phyloP scores from a whole-genome alignment of 306 rosid genomes.

The Gastrolobium villosum region DNA sequence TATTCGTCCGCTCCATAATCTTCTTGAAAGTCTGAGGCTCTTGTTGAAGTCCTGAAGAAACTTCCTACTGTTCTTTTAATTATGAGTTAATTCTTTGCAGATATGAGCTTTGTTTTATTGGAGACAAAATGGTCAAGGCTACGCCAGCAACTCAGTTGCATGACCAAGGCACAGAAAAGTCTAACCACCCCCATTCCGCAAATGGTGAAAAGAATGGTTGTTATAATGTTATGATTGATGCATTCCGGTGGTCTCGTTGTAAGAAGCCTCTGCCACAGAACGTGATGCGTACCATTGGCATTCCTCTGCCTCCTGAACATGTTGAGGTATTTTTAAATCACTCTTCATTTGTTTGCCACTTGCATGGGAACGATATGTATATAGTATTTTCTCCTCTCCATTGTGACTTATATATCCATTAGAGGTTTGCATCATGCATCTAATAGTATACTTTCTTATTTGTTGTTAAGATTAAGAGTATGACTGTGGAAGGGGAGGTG shows the following conservation, averaged over 20 bases:
- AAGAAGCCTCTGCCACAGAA: conserved; percentile 92
- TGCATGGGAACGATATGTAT: conserved; percentile 15
- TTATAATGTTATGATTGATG: conserved; percentile 69
- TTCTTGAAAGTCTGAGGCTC: conserved; percentile 24
- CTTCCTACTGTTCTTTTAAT: conserved; percentile 14
- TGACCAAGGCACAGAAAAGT: conserved; percentile 67
- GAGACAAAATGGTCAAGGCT: conserved; percentile 81
- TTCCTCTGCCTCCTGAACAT: conserved; percentile 89
- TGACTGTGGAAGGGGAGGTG: background rate
- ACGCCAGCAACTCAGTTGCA: conserved; percentile 62
- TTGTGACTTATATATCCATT: background rate
- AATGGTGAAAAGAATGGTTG: conserved; percentile 75
- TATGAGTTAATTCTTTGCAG: conserved; percentile 53
- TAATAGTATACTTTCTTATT: background rate
- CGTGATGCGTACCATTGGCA: conserved; percentile 78
- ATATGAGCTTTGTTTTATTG: conserved; percentile 91
- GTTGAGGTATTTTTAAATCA: conserved; percentile 71
- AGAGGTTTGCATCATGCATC: background rate
- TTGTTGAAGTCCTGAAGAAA: conserved; percentile 38
- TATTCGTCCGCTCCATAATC: conserved; percentile 21
- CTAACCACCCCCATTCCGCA: conserved; percentile 64
- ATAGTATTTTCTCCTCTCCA: background rate
- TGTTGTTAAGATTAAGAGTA: background rate
- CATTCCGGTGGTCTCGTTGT: conserved; percentile 93
- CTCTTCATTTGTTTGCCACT: conserved; percentile 21